Base-by-base conservation (phyloP, 2,329 filamentous ascomycete species). In the Parastagonospora nodorum region DNA sequence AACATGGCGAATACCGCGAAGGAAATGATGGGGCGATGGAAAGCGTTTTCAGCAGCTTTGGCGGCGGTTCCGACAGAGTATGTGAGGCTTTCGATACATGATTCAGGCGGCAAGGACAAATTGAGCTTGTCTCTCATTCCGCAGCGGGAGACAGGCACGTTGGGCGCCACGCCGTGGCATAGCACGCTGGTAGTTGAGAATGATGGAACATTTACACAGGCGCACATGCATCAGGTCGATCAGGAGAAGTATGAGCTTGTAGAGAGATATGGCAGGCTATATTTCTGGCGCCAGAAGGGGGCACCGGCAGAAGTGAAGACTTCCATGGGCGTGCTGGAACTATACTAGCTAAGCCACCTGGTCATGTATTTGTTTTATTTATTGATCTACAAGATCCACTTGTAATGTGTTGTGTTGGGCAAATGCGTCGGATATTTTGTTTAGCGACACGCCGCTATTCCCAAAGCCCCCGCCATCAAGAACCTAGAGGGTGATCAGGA, bases 31-130 rank as follows among this genome's bases (percentile, higher is more conserved):
- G 52, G 48, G 7, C 57, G 66, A 2, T 68, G 66, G 55, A 68
- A 66, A 49, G 63, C 61, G 2, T 66, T 66, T 31, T 53, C 60
- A 1, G 55, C 58, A 15, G 63, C 63, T n/a, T 43, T 67, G 43
- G 59, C 59, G 33, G 48, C 56, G 1, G 55, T 54, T 6, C 54
- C 55, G 16, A 62, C 53, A 11, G 55, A 60, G 14, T 63, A 65
- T 31, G 60, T 72, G 15, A 60, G 67, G 10, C 52, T 70, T 10
- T 71, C 66, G 2, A 72, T 72, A 38, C 68, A 70, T 43, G 61
- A 66, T 31, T 68, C 67, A 9, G 60, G 61, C 16, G 67, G 66
- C 11, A 56, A 60, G n/a, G 61, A 59, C 37, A 71, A 70, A 52
- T 51, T 71, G 8, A 64, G 63, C 27, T 63, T 71, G 46, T 49